These are phyloP conservation scores for Darksidea phi DNA, from an alignment of 495 filamentous ascomycete species.

Conservation along the genomic window DNA sequence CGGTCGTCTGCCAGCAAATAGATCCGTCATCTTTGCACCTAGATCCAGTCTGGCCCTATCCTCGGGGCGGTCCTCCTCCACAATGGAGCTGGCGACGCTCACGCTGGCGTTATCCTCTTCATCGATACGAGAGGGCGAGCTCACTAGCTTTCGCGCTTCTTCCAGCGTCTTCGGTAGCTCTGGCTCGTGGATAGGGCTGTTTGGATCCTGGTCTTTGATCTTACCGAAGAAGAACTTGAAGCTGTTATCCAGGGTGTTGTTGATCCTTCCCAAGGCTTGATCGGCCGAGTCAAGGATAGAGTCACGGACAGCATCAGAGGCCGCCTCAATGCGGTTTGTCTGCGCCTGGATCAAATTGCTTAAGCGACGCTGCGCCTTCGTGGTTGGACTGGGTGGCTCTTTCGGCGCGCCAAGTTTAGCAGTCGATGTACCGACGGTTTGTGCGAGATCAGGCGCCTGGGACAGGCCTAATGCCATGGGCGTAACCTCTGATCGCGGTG, in stretches of 20 bases:
- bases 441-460: slow-evolving; percentile 33
- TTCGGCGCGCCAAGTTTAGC: slow-evolving; percentile 37
- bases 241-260: slow-evolving; percentile 80
- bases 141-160: slow-evolving; percentile 84
- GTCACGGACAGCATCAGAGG: slow-evolving; percentile 73
- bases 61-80: slow-evolving; percentile 38
- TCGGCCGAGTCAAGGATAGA: slow-evolving; percentile 83
- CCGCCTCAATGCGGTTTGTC: slow-evolving; percentile 72
- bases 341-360: slow-evolving; percentile 83
- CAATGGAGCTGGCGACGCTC: slow-evolving; percentile 43
- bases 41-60: slow-evolving; percentile 33
- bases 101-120: slow-evolving; percentile 50
- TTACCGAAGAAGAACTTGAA: slow-evolving; percentile 93
- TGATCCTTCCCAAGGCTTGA: slow-evolving; percentile 84
- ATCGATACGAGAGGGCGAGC: slow-evolving; percentile 56
- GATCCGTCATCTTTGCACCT: slow-evolving; percentile 60
- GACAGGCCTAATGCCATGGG: slow-evolving; percentile 41
- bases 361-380: slow-evolving; percentile 60
- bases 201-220: slow-evolving; percentile 62
- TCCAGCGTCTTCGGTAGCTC: slow-evolving; percentile 83
- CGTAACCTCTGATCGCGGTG: slow-evolving; percentile 55
- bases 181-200: slow-evolving; percentile 50
- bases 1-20: slow-evolving; percentile 60
- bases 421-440: slow-evolving; percentile 42
- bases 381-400: slow-evolving; percentile 45